Base-by-base conservation (phyloP, 805 yeast species). In the Cyberlindnera bimundalis region DNA sequence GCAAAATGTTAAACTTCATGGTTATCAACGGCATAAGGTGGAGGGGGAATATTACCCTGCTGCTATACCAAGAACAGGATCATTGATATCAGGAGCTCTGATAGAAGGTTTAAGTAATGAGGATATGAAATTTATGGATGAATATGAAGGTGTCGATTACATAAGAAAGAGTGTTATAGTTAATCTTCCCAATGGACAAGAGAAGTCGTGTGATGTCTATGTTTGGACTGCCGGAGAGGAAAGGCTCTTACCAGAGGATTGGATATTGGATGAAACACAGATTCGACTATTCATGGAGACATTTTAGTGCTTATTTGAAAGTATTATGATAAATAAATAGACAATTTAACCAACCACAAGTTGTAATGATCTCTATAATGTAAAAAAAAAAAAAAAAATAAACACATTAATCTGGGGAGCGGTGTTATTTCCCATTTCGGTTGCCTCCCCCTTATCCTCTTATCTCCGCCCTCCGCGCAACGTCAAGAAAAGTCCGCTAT, bases 121-220 rank as follows among this genome's bases (percentile, higher is more conserved):
- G 2, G 45, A 46, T 5, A 15, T 46, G 18, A n/a, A 6, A 15
- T 28, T 24, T 9, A 20, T 46, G 39, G 50, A 46, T 24, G 35
- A 35, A 13, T 46, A 27, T 16, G 50, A 46, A 30, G 50, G 50
- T 4, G 37, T 21, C 10, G 42, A 46, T 33, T 46, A 46, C 26
- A 21, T 4, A 3, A 28, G 43, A 19, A 33, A 23, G 21, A 14
- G 11, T 2, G 50, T 46, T 2, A 7, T 12, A 3, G 46, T 37
- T 3, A 25, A 10, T 4, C 20, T 20, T 21, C 24, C 6, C 3
- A 9, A 29, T 7, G 42, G 37, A 8, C 4, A 12, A 6, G 13
- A 15, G 12, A 26, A 15, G 17, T 16, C 17, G 8, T 38, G 43
- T 18, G 20, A 28, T 12, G 42, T 34, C 3, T 45, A 45, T 32